Conservation (phyloP, 139 green algal genomes). For the Astrephomene gubernaculifera region DNA sequence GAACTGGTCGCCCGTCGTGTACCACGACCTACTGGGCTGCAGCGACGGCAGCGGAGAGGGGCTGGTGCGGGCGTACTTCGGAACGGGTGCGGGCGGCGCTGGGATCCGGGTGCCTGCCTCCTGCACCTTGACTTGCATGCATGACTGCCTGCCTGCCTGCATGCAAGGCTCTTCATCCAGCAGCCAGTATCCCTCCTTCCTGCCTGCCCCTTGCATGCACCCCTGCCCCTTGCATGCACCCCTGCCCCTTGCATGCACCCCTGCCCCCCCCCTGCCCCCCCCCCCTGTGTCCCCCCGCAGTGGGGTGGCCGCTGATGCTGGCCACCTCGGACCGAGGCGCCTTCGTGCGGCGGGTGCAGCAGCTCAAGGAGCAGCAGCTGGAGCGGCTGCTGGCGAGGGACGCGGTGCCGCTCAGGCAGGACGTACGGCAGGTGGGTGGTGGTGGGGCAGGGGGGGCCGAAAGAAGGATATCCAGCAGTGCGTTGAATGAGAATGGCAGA, state of each 20-base stretch:
- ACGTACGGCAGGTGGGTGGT: constrained; percentile 36
- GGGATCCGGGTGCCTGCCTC: no score
- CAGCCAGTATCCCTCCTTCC: no score
- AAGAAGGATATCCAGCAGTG: background rate
- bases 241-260: no score
- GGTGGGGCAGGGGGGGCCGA: background rate
- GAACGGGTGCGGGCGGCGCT: constrained; percentile 17
- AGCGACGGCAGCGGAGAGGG: constrained; percentile 41
- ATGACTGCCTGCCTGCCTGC: no score
- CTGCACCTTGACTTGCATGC: no score
- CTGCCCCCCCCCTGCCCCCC: no score
- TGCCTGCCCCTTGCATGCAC: no score
- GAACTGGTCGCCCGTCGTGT: constrained; percentile 1
- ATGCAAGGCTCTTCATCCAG: no score
- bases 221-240: no score
- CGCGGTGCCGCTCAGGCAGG: constrained; percentile 18
- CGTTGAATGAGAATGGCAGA: background rate
- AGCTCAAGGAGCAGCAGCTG: constrained; percentile 20
- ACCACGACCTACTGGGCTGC: constrained; percentile 36
- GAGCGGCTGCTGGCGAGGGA: constrained; percentile 6
- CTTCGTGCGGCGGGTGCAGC: constrained; percentile 22
- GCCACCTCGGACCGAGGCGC: constrained; percentile 3
- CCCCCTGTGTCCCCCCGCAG: background rate
- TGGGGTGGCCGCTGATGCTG: constrained; percentile 37
- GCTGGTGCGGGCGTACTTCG: constrained; percentile 23